Percentiles rank a stretch among this genome's conserved stretches.
Evolutionary conservation across 2,329 filamentous ascomycete genomes (phyloP).

Genomic region (Penicillium sp.): DNA sequence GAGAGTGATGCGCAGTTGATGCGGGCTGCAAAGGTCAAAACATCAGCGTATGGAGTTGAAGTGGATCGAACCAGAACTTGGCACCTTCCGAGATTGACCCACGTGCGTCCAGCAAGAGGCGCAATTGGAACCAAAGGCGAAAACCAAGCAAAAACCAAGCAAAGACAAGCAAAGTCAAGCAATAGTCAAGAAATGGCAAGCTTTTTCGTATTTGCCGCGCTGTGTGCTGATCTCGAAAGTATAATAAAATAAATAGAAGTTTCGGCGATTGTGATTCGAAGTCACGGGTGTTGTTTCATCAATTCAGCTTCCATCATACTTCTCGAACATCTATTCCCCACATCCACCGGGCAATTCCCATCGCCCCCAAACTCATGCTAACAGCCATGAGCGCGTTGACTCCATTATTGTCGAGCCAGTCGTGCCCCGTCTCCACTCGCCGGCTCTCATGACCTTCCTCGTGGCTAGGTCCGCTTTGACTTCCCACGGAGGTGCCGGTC

Average conservation of each 20-base stretch:
- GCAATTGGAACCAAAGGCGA: neutral
- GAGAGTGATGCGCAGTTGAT: neutral
- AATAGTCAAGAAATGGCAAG: too few species aligned
- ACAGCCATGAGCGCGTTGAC: conserved; percentile 91
- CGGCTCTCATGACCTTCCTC: conserved; percentile 51
- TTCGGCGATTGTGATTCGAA: too few species aligned
- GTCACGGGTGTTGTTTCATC: too few species aligned
- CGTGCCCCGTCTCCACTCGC: conserved; percentile 59
- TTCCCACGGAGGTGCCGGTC: conserved; percentile 13
- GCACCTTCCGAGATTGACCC: neutral
- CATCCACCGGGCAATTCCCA: conserved; percentile 48
- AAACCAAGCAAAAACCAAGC: neutral
- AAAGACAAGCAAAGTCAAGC: too few species aligned
- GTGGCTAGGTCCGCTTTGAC: conserved; percentile 10
- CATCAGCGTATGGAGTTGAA: too few species aligned
- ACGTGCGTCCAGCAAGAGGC: neutral
- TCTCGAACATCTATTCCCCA: conserved; percentile 28
- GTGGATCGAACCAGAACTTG: neutral
- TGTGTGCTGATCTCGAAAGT: too few species aligned
- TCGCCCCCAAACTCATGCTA: conserved; percentile 70
- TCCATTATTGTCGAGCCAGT: conserved; percentile 88
- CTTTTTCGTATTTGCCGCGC: too few species aligned
- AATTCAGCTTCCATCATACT: conserved; percentile 8
- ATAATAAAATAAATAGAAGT: too few species aligned
- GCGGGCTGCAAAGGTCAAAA: too few species aligned